These are phyloP conservation scores for Pseudohyphozyma bogoriensis DNA, from an alignment of 768 basidiomycete species.

Conservation along the genomic window DNA sequence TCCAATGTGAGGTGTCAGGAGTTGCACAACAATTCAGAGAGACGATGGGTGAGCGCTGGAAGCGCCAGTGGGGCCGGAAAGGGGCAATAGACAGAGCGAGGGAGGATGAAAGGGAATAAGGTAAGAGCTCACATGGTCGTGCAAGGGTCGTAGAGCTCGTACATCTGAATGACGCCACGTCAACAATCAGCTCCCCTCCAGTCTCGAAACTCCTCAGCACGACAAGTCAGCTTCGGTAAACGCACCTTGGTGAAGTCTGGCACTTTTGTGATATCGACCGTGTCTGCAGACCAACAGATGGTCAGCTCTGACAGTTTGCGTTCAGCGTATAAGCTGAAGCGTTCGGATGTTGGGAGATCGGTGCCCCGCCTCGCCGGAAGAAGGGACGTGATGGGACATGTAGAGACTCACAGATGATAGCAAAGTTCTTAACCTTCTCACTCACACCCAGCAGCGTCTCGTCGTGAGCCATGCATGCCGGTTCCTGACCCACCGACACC, in stretches of 20 bases:
- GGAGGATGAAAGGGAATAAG: not conserved
- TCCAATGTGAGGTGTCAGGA: too few relatives aligned
- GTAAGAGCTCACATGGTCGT: constrained; percentile 41
- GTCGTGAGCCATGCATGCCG: constrained; percentile 98
- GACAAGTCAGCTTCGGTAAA: too few relatives aligned
- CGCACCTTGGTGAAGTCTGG: constrained; percentile 96
- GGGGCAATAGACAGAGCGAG: too few relatives aligned
- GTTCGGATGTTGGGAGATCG: too few relatives aligned
- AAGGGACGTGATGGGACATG: not conserved
- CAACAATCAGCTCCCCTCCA: not conserved
- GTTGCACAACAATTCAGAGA: not conserved
- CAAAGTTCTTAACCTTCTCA: constrained; percentile 97
- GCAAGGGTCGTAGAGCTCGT: constrained; percentile 93
- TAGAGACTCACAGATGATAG: constrained; percentile 54
- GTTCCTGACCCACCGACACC: constrained; percentile 48
- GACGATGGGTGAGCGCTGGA: not conserved
- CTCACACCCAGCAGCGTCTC: constrained; percentile 84
- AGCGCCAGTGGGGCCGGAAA: too few relatives aligned
- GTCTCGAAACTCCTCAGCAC: not conserved
- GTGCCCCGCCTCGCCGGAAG: too few relatives aligned
- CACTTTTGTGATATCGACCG: constrained; percentile 83
- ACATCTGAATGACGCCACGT: constrained; percentile 58
- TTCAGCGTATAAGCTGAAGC: not conserved
- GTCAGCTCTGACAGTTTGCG: constrained; percentile 2
- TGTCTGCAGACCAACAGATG: constrained; percentile 12